phyloP scores from a whole-genome alignment of 768 basidiomycete species.

The Holtermanniella nyarrowii region DNA sequence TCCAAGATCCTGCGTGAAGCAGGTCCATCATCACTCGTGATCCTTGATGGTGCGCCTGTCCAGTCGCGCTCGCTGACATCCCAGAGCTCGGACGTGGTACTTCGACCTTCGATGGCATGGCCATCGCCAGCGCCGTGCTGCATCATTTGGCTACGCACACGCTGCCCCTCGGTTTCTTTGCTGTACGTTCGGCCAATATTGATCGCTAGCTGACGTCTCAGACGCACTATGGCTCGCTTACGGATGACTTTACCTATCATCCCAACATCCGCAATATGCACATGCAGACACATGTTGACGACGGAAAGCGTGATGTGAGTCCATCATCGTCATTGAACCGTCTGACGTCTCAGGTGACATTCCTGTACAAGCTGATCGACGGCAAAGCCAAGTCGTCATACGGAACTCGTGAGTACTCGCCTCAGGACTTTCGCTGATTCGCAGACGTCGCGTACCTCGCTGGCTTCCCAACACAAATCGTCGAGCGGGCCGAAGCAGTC shows the following conservation, averaged over 20 bases:
- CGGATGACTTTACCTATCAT: constrained; percentile 85
- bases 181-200: constrained; percentile 38
- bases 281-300: constrained; percentile 89
- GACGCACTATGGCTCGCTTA: constrained; percentile 91
- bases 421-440: constrained; percentile 55
- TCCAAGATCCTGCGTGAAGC: constrained; percentile 89
- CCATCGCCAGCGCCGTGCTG: constrained; percentile 87
- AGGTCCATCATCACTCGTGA: constrained; percentile 85
- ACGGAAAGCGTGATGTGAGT: constrained; percentile 73
- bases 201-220: constrained; percentile 3
- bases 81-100: constrained; percentile 92
- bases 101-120: constrained; percentile 97
- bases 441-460: constrained; percentile 75
- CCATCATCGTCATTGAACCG: not conserved
- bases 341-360: constrained; percentile 57
- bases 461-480: constrained; percentile 71
- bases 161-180: constrained; percentile 84
- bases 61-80: not conserved
- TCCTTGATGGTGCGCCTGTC: constrained; percentile 68
- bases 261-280: constrained; percentile 90
- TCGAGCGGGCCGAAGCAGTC: constrained; percentile 75
- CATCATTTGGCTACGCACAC: constrained; percentile 92
- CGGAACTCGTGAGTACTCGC: constrained; percentile 36
- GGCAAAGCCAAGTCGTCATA: constrained; percentile 38
- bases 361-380: constrained; percentile 80